Evolutionary conservation across 1,284 basidiomycete genomes (phyloP).

Genomic region (Caloboletus firmus): DNA sequence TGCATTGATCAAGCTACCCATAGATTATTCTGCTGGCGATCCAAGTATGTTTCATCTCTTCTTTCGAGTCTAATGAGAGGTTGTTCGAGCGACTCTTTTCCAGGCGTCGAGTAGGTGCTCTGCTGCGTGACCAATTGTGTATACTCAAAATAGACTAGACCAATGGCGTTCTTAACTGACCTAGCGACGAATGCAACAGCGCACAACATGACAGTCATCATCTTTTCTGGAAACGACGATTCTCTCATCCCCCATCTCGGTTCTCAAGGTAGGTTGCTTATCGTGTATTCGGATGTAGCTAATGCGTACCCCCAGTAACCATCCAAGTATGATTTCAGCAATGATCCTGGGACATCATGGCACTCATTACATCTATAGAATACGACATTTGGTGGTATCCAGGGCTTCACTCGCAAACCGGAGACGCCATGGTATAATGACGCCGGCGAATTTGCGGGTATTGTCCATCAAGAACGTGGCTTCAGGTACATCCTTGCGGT

Average conservation of each 20-base stretch:
- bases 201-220: slow-evolving; percentile 49
- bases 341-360: neutral
- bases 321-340: slow-evolving; percentile 50
- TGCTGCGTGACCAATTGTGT: neutral
- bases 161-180: slow-evolving; percentile 63
- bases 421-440: slow-evolving; percentile 66
- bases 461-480: slow-evolving; percentile 69
- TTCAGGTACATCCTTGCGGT: slow-evolving; percentile 64
- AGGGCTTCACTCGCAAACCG: slow-evolving; percentile 66
- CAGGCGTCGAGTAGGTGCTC: slow-evolving; percentile 49
- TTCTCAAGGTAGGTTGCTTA: slow-evolving; percentile 51
- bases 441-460: slow-evolving; percentile 57
- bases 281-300: slow-evolving; percentile 4
- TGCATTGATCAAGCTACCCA: neutral
- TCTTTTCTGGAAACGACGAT: slow-evolving; percentile 71
- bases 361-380: slow-evolving; percentile 45
- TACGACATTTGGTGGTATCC: slow-evolving; percentile 71
- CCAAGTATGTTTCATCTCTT: slow-evolving; percentile 41
- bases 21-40: slow-evolving; percentile 34
- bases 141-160: slow-evolving; percentile 38
- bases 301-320: slow-evolving; percentile 42
- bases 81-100: slow-evolving; percentile 7
- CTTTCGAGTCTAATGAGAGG: neutral
- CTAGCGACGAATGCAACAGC: slow-evolving; percentile 61
- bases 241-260: slow-evolving; percentile 63